Conservation (phyloP, 768 basidiomycete genomes). For the Amanita molliuscula region DNA sequence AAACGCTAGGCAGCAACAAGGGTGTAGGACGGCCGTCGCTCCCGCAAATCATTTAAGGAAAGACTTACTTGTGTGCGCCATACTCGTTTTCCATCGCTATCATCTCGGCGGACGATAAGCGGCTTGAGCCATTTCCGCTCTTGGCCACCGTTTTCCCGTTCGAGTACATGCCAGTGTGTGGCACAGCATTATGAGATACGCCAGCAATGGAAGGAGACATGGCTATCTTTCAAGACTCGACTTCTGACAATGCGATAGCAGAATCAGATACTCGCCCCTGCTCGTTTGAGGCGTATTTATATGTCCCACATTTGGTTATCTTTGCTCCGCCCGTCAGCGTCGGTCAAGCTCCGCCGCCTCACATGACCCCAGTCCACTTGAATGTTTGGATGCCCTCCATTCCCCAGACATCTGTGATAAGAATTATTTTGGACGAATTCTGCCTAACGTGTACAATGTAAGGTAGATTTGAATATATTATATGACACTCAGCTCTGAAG, state of each 20-base stretch:
- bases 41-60: conserved; percentile 15
- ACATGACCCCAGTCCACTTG: neutral
- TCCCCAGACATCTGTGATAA: too few relatives aligned
- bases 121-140: conserved; percentile 3
- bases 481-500: too few relatives aligned
- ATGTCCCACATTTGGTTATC: neutral
- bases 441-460: too few relatives aligned
- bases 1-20: conserved; percentile 11
- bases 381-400: too few relatives aligned
- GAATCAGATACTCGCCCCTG: neutral
- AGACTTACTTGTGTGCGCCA: conserved; percentile 82
- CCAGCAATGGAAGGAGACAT: conserved; percentile 6
- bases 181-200: neutral
- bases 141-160: conserved; percentile 9
- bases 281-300: neutral
- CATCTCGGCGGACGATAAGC: conserved; percentile 52
- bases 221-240: neutral
- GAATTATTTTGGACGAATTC: too few relatives aligned
- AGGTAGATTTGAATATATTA: too few relatives aligned
- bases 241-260: neutral
- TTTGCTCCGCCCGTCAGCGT: conserved; percentile 1
- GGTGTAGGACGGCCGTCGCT: conserved; percentile 17
- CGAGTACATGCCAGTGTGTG: neutral
- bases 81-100: conserved; percentile 75
- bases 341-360: neutral